These are phyloP conservation scores for Hamamelis virginiana DNA, from an alignment of 164 flowering plant genomes.

Conservation along the genomic window DNA sequence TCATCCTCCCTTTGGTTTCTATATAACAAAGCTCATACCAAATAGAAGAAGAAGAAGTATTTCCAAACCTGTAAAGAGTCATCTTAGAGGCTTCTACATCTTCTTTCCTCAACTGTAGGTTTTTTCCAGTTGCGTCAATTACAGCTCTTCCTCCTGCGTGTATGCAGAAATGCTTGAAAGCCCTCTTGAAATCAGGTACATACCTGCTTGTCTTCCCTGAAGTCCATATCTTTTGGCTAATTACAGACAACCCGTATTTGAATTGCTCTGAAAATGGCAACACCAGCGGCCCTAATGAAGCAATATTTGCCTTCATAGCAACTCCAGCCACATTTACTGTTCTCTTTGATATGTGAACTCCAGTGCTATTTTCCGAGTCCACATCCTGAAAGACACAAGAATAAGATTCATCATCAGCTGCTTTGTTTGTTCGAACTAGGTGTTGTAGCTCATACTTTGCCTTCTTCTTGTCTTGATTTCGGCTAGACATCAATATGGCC, in stretches of 20 bases:
- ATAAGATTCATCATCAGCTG: constrained; percentile 24
- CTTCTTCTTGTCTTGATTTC: constrained; percentile 17
- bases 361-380: constrained; percentile 27
- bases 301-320: constrained; percentile 30
- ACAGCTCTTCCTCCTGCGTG: constrained; percentile 46
- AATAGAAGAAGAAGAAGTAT: constrained; percentile 36
- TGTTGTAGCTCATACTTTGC: constrained; percentile 41
- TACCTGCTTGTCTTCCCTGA: constrained; percentile 7
- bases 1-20: constrained; percentile 40
- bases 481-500: constrained; percentile 37
- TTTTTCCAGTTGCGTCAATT: constrained; percentile 30
- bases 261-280: constrained; percentile 36
- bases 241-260: constrained; percentile 17
- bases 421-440: constrained; percentile 33
- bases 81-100: constrained; percentile 41
- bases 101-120: constrained; percentile 24
- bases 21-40: constrained; percentile 43
- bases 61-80: constrained; percentile 41
- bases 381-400: constrained; percentile 26
- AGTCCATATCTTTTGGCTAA: constrained; percentile 1
- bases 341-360: constrained; percentile 34
- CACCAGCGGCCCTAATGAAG: constrained; percentile 34
- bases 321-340: constrained; percentile 30
- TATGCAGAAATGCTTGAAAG: constrained; percentile 44
- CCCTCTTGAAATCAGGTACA: constrained; percentile 31